A percentile compares a stretch with the other conserved stretches of the same genome.
Evolutionary conservation across 352 stramenopile species (phyloP).

Genomic region (Globisporangium okanoganense): DNA sequence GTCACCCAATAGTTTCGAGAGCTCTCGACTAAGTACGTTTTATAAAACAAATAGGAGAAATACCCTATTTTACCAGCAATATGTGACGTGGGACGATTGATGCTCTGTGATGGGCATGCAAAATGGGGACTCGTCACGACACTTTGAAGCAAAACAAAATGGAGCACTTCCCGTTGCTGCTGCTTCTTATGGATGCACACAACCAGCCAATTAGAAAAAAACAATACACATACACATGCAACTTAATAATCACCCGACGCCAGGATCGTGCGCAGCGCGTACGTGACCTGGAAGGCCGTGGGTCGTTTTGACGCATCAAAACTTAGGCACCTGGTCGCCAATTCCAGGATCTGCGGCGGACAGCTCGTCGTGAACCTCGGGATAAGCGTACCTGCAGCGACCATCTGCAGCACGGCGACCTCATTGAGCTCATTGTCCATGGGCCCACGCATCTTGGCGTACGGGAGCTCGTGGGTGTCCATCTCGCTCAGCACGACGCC

Average conservation of each 20-base stretch:
- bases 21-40: conserved; percentile 1
- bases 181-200: background rate
- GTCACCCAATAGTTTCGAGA: conserved; percentile 13
- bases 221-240: background rate
- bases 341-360: conserved; percentile 22
- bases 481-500: conserved; percentile 38
- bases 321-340: conserved; percentile 28
- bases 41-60: background rate
- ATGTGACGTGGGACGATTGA: conserved; percentile 12
- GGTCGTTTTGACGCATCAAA: conserved; percentile 26
- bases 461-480: conserved; percentile 39
- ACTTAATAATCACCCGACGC: conserved; percentile 18
- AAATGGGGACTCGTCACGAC: background rate
- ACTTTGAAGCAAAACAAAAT: background rate
- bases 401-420: conserved; percentile 39
- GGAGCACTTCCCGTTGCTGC: background rate
- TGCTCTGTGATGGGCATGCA: background rate
- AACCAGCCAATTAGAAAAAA: background rate
- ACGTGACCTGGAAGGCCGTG: conserved; percentile 30
- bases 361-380: conserved; percentile 28
- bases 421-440: conserved; percentile 28
- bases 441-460: conserved; percentile 22
- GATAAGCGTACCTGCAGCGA: conserved; percentile 24
- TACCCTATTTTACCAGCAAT: background rate
- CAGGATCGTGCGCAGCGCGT: conserved; percentile 28